These are phyloP conservation scores for Botrytis deweyae DNA, from an alignment of 2,329 filamentous ascomycete species.

Conservation along the genomic window DNA sequence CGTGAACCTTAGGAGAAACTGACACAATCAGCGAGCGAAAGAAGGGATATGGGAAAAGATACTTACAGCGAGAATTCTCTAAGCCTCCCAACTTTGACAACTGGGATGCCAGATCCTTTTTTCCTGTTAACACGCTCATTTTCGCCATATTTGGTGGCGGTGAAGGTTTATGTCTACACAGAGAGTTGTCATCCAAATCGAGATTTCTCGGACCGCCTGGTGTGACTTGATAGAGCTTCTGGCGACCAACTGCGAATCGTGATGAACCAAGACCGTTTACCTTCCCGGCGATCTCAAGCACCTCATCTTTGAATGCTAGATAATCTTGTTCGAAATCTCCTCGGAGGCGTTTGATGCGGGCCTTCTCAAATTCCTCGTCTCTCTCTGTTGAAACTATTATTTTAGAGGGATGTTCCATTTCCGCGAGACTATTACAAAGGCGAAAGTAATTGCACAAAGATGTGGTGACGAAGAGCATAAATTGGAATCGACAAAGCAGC, in stretches of 20 bases:
- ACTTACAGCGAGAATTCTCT: not conserved
- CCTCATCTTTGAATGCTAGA: not conserved
- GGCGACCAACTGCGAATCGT: not conserved
- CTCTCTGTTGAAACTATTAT: not conserved
- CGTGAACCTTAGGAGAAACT: not conserved
- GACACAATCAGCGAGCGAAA: not conserved
- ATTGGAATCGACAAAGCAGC: not conserved
- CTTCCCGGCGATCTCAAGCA: not conserved
- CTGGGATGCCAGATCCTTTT: not conserved
- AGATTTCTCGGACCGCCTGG: conserved; percentile 13
- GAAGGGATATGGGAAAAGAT: not conserved
- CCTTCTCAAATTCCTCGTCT: not conserved
- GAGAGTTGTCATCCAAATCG: conserved; percentile 11
- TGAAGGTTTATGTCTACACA: not conserved
- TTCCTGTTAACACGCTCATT: not conserved
- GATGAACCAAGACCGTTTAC: conserved; percentile 11
- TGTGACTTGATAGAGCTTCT: conserved; percentile 4
- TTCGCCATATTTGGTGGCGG: not conserved
- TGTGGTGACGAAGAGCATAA: not conserved
- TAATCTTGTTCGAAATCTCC: not conserved
- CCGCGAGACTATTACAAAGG: not conserved
- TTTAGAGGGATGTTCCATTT: not conserved
- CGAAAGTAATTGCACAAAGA: not conserved
- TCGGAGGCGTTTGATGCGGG: not conserved
- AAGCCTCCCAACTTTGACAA: not conserved